A percentile compares a stretch with the other conserved stretches of the same genome.
phyloP scores from a whole-genome alignment of 2,329 filamentous ascomycete genomes.

The Cercospora janseana region DNA sequence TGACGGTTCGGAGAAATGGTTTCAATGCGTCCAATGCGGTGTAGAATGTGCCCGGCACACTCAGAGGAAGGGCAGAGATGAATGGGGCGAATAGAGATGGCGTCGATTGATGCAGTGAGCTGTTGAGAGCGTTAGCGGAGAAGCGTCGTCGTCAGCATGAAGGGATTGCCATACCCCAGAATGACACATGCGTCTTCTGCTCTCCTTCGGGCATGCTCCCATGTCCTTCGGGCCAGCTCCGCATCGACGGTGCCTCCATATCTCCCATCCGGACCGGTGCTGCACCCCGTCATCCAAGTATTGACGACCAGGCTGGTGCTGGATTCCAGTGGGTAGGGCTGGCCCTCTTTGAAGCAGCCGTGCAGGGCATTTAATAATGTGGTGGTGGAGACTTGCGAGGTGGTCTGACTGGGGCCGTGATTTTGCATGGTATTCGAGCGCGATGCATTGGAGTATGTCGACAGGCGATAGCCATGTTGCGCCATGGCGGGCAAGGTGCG shows the following conservation, averaged over 20 bases:
- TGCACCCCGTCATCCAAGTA: slow-evolving; percentile 84
- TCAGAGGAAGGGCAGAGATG: slow-evolving; percentile 73
- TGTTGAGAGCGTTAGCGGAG: slow-evolving; percentile 40
- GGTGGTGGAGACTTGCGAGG: slow-evolving; percentile 83
- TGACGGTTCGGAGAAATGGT: slow-evolving; percentile 84
- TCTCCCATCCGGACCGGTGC: slow-evolving; percentile 65
- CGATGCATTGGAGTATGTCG: slow-evolving; percentile 61
- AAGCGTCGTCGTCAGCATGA: background rate
- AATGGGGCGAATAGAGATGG: slow-evolving; percentile 83
- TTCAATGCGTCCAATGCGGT: slow-evolving; percentile 77
- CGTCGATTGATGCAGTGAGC: slow-evolving; percentile 82
- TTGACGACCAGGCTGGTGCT: slow-evolving; percentile 92
- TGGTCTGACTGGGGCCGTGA: slow-evolving; percentile 48
- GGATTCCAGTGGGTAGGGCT: slow-evolving; percentile 83
- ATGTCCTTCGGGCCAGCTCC: slow-evolving; percentile 74
- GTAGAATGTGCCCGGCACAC: slow-evolving; percentile 71
- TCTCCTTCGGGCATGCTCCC: slow-evolving; percentile 92
- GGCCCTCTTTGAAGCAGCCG: slow-evolving; percentile 76
- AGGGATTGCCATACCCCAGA: slow-evolving; percentile 63
- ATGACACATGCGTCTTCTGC: slow-evolving; percentile 95
- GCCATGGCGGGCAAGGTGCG: slow-evolving; percentile 16
- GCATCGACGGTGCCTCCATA: slow-evolving; percentile 77
- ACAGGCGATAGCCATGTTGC: slow-evolving; percentile 62
- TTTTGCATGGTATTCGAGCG: slow-evolving; percentile 49
- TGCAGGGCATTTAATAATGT: slow-evolving; percentile 90